Conservation (phyloP, 495 filamentous ascomycete genomes). For the Cercophora scortea region DNA sequence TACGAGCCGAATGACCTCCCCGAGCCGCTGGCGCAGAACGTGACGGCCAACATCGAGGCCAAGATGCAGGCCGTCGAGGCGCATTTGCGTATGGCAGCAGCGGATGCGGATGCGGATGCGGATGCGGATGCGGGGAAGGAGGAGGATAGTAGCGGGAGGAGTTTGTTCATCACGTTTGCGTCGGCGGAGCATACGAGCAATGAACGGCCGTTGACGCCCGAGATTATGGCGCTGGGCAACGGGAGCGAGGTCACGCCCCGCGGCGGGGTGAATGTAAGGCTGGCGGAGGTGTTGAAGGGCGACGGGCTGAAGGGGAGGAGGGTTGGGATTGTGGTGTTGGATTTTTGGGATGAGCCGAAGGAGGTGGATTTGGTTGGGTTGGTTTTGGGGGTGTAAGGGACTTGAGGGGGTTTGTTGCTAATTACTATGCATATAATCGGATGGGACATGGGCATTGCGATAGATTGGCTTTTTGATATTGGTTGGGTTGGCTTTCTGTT, state of each 20-base stretch:
- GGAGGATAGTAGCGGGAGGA: constrained; percentile 7
- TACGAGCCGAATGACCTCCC: constrained; percentile 62
- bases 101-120: background rate
- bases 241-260: background rate
- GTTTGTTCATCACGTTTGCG: constrained; percentile 44
- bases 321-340: constrained; percentile 55
- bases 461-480: too few relatives aligned
- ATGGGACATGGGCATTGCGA: too few relatives aligned
- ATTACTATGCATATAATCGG: too few relatives aligned
- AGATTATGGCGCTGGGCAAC: constrained; percentile 31
- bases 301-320: constrained; percentile 60
- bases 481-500: too few relatives aligned
- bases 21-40: constrained; percentile 37
- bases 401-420: background rate
- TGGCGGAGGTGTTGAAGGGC: constrained; percentile 58
- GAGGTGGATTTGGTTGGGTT: constrained; percentile 12
- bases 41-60: constrained; percentile 35
- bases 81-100: constrained; percentile 44
- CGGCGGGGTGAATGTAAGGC: constrained; percentile 49
- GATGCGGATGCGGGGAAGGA: too few relatives aligned
- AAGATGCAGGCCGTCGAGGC: constrained; percentile 61
- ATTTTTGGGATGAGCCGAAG: constrained; percentile 40
- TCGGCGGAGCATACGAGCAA: constrained; percentile 36
- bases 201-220: constrained; percentile 33
- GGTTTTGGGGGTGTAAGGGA: background rate